Conservation (phyloP, 2,329 filamentous ascomycete genomes). For the Neophaeococcomyces mojaviensis region DNA sequence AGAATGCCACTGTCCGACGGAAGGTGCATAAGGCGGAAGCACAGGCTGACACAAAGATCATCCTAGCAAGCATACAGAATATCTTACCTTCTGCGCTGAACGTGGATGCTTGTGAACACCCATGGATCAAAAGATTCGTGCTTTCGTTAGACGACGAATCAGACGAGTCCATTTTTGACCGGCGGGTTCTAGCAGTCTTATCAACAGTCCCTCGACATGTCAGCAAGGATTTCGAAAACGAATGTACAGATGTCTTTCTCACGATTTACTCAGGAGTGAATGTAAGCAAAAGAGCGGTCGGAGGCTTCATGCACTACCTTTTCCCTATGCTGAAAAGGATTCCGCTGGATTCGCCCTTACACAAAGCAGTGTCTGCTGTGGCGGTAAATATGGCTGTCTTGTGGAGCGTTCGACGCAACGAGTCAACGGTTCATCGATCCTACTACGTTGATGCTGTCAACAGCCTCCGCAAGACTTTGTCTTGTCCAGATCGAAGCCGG, state of each 20-base stretch:
- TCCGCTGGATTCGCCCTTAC: constrained; percentile 15
- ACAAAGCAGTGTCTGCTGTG: constrained; percentile 20
- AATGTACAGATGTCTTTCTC: constrained; percentile 22
- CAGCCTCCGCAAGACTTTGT: constrained; percentile 16
- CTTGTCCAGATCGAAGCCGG: constrained; percentile 11
- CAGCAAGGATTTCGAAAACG: constrained; percentile 13
- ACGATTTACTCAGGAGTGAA: constrained; percentile 15
- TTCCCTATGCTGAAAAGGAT: constrained; percentile 17
- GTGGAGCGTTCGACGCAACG: constrained; percentile 17
- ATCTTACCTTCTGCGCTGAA: neutral
- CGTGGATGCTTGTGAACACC: neutral
- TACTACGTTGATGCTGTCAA: constrained; percentile 19
- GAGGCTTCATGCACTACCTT: constrained; percentile 17
- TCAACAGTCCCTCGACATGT: constrained; percentile 13
- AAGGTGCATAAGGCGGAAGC: constrained; percentile 12
- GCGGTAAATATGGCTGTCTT: constrained; percentile 22
- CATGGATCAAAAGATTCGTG: no score
- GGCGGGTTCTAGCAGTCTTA: neutral
- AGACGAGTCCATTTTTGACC: neutral
- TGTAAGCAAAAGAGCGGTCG: constrained; percentile 11
- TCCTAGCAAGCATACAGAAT: neutral
- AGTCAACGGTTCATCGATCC: constrained; percentile 13
- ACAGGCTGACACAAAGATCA: neutral
- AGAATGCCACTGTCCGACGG: constrained; percentile 18
- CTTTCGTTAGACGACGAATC: no score